phyloP scores from a whole-genome alignment of 352 stramenopile genomes.

The Globisporangium cederbergense region DNA sequence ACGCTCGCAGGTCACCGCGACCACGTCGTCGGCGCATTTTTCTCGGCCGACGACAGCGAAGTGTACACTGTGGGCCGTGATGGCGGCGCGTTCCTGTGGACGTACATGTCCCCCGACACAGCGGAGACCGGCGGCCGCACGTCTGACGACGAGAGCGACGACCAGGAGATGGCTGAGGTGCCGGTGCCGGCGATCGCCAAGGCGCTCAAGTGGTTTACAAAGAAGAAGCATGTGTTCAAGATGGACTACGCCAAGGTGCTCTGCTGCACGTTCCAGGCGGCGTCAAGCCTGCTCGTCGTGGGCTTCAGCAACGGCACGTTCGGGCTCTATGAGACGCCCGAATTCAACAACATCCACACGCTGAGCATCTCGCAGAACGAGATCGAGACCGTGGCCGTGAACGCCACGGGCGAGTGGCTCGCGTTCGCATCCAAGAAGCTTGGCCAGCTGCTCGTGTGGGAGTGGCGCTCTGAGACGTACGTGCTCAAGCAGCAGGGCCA shows the following conservation, averaged over 20 bases:
- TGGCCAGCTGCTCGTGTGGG: conserved; percentile 99
- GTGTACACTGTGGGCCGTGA: conserved; percentile 89
- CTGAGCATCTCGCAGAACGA: conserved; percentile 89
- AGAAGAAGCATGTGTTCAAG: conserved; percentile 87
- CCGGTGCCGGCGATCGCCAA: conserved; percentile 62
- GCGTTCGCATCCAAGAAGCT: conserved; percentile 96
- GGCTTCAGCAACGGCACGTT: conserved; percentile 98
- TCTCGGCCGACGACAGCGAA: conserved; percentile 66
- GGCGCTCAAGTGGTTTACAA: conserved; percentile 81
- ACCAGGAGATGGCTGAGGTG: conserved; percentile 30
- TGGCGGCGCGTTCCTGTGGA: conserved; percentile 86
- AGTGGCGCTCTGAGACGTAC: conserved; percentile 99
- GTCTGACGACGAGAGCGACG: conserved; percentile 29
- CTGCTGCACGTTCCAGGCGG: conserved; percentile 88
- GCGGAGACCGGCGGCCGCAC: conserved; percentile 27
- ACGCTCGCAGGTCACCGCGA: conserved; percentile 89
- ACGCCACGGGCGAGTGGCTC: conserved; percentile 96
- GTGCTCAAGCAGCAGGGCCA: conserved; percentile 99
- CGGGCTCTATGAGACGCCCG: conserved; percentile 96
- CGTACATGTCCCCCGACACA: conserved; percentile 55
- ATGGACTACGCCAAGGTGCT: conserved; percentile 89
- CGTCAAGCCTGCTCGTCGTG: conserved; percentile 88
- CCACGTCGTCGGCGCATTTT: conserved; percentile 84
- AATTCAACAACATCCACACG: conserved; percentile 97
- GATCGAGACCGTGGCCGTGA: conserved; percentile 93